phyloP scores from a whole-genome alignment of 2,329 filamentous ascomycete genomes.

The Alternaria sp. region DNA sequence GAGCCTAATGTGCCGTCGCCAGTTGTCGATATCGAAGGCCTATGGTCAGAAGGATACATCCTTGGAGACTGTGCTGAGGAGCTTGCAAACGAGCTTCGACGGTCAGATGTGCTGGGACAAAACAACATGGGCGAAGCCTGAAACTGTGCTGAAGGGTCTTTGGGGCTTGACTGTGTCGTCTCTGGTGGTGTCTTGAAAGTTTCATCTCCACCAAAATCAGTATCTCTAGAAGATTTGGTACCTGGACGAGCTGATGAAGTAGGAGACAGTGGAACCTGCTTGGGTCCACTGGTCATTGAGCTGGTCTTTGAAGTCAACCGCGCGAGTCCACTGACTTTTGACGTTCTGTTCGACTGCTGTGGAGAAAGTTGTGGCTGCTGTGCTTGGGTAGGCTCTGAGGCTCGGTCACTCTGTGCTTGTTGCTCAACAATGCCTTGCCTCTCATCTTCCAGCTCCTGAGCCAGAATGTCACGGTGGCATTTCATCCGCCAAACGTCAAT shows the following conservation, averaged over 20 bases:
- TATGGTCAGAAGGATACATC: slow-evolving; percentile 42
- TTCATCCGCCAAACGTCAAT: slow-evolving; percentile 92
- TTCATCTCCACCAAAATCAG: slow-evolving; percentile 50
- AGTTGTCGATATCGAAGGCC: slow-evolving; percentile 46
- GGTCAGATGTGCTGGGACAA: slow-evolving; percentile 41
- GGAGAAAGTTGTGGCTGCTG: slow-evolving; percentile 35
- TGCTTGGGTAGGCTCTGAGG: slow-evolving; percentile 30
- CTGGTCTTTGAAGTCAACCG: slow-evolving; percentile 50
- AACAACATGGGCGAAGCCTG: slow-evolving; percentile 45
- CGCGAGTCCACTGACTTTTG: slow-evolving; percentile 44
- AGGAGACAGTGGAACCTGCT: slow-evolving; percentile 43
- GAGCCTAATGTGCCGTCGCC: slow-evolving; percentile 34
- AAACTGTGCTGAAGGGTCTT: slow-evolving; percentile 38
- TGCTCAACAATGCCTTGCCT: slow-evolving; percentile 50
- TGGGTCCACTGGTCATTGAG: slow-evolving; percentile 39
- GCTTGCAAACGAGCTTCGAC: slow-evolving; percentile 43
- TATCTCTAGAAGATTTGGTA: slow-evolving; percentile 49
- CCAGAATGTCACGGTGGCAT: slow-evolving; percentile 88
- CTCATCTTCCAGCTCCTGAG: slow-evolving; percentile 86
- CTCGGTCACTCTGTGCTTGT: slow-evolving; percentile 37
- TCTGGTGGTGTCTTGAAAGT: slow-evolving; percentile 58
- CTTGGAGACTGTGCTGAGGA: slow-evolving; percentile 47
- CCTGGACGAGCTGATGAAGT: slow-evolving; percentile 40
- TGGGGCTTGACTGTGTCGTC: slow-evolving; percentile 49
- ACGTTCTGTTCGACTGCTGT: slow-evolving; percentile 34